Conservation (phyloP, 345 rosid genomes). For the Pugionium dolabratum region DNA sequence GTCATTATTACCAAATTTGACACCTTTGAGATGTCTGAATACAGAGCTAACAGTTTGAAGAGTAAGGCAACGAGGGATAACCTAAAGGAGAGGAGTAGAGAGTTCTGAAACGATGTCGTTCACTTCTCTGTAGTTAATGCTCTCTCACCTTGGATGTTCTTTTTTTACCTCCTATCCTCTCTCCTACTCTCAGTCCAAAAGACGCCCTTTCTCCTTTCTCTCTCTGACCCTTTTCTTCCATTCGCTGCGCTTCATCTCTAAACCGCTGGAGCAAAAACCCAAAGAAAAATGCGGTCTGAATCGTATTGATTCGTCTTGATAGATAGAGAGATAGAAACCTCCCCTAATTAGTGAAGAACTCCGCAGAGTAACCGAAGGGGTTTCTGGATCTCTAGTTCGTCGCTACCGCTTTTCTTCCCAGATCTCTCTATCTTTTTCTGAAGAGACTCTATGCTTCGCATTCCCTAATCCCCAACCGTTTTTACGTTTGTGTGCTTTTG, state of each 20-base stretch:
- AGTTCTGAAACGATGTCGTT: conserved; percentile 29
- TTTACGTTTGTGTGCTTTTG: conserved; percentile 2
- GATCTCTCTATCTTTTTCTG: conserved; percentile 30
- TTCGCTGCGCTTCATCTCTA: conserved; percentile 20
- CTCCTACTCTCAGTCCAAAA: conserved; percentile 22
- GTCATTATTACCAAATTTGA: conserved; percentile 29
- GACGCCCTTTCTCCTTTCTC: conserved; percentile 21
- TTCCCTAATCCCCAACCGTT: not conserved
- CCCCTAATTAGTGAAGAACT: conserved; percentile 13
- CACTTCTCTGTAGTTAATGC: not conserved
- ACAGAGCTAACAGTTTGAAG: conserved; percentile 15
- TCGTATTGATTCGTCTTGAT: not conserved
- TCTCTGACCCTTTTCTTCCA: conserved; percentile 15
- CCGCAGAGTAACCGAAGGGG: conserved; percentile 27
- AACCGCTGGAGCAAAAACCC: conserved; percentile 32
- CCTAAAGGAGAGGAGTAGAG: conserved; percentile 25
- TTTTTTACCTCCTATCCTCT: conserved; percentile 34
- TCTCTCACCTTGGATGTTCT: conserved; percentile 30
- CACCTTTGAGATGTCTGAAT: conserved; percentile 36
- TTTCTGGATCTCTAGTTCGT: conserved; percentile 34
- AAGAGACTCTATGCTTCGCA: conserved; percentile 22
- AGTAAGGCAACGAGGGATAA: conserved; percentile 19
- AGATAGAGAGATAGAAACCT: not conserved
- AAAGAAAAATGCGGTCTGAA: conserved; percentile 23
- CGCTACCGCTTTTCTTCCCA: conserved; percentile 22